Evolutionary conservation across 2,329 filamentous ascomycete genomes (phyloP), one percentile per base, ranked within the genome.

Genomic region (Cercospora janseana): DNA sequence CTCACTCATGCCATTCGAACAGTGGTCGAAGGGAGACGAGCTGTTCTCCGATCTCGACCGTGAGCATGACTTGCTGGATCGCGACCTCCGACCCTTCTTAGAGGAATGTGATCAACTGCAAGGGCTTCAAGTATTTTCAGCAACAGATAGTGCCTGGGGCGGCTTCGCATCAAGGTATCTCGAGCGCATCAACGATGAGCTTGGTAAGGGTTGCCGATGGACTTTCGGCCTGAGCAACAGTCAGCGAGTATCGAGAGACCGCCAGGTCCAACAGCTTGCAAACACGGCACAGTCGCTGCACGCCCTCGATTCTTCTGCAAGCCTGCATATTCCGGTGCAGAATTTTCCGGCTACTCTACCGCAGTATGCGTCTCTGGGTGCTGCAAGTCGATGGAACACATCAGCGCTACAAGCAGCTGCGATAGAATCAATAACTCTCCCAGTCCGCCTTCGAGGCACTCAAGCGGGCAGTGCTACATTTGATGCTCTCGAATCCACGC

Each of bases 41-140:
- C 77, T 96, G 4, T 95, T 76, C 50, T 65, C 66, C 12, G 71
- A 69, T 44, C 64, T 76, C 27, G 72, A 75, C 49, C 63, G 67
- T 63, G 89, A 95, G 62, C 82, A 91, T 59, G 92, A 96, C 61
- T 70, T 97, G 4, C 74, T 96, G 3, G 93, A 98, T 66, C 81
- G 91, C n/a, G 92, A 98, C 67, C 74, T 96, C 58, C 79, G 93
- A 28, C 84, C 84, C 0, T 96, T 96, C 66, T 81, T 85, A 2
- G 93, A 98, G 71, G 93, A 97, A 70, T 93, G 90, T 58, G 93
- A 98, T 68, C 84, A 89, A 48, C 78, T 97, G 72, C 91, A 96
- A 69, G 92, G 86, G 0, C 75, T 98, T 13, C 92, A 97, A 60
- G 64, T 75, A 58, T 63, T 82, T 63, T 66, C 79, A 58, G 65